Conservation (phyloP, 2,329 filamentous ascomycete genomes). For the Monosporascus sp. region DNA sequence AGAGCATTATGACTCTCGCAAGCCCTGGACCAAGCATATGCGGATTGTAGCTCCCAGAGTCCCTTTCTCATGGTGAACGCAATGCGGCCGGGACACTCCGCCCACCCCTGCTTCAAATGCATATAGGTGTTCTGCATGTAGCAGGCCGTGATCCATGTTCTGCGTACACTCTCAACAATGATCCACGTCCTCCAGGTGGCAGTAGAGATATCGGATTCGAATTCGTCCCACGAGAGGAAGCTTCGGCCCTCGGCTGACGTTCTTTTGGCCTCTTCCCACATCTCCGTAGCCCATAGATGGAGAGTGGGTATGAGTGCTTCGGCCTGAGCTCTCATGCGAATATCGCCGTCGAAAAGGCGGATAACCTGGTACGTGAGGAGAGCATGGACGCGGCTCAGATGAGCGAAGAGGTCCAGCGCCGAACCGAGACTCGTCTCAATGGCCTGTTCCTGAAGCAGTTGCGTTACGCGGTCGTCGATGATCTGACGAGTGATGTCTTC, state of each 20-base stretch:
- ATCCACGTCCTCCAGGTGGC: constrained; percentile 23
- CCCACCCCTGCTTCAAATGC: constrained; percentile 19
- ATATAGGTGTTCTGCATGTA: constrained; percentile 20
- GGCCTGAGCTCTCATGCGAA: constrained; percentile 25
- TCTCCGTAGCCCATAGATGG: constrained; percentile 15
- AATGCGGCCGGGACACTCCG: constrained; percentile 22
- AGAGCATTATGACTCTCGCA: constrained; percentile 9
- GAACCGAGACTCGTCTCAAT: constrained; percentile 7
- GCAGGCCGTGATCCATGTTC: constrained; percentile 20
- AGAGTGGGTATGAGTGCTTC: constrained; percentile 26
- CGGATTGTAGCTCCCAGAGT: constrained; percentile 24
- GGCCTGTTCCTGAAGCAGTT: constrained; percentile 17
- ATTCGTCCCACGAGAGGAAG: no score
- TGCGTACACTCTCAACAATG: constrained; percentile 24
- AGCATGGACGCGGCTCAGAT: constrained; percentile 18
- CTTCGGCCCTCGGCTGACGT: neutral
- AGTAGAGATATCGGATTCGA: no score
- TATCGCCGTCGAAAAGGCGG: constrained; percentile 29
- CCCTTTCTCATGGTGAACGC: constrained; percentile 20
- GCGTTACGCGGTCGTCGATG: constrained; percentile 18
- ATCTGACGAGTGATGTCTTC: constrained; percentile 12
- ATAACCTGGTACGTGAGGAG: constrained; percentile 27
- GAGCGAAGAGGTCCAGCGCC: constrained; percentile 10
- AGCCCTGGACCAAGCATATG: constrained; percentile 14
- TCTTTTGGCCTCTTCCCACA: constrained; percentile 12